Conservation (phyloP, 1,284 basidiomycete genomes). For the Cutaneotrichosporon arboriforme region DNA sequence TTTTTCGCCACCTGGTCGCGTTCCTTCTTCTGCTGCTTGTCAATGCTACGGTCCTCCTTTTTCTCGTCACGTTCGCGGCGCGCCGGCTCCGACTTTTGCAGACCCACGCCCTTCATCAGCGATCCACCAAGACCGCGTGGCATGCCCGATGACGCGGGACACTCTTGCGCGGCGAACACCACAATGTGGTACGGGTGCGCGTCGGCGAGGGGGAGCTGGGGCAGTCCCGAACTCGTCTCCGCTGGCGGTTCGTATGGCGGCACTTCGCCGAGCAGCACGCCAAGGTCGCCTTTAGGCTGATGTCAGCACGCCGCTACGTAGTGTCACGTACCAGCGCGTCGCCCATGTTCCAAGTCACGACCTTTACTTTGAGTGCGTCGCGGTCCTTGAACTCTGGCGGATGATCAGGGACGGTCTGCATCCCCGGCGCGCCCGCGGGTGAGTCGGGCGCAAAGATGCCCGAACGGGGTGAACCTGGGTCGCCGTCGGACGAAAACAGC, state of each 20-base stretch:
- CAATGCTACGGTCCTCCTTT: slow-evolving; percentile 20
- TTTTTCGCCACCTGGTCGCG: slow-evolving; percentile 22
- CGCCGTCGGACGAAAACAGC: slow-evolving; percentile 3
- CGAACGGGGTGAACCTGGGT: not conserved
- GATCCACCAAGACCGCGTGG: slow-evolving; percentile 46
- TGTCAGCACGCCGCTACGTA: not conserved
- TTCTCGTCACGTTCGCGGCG: slow-evolving; percentile 11
- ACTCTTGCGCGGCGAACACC: slow-evolving; percentile 52
- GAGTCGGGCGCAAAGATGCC: not conserved
- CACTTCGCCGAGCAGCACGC: slow-evolving; percentile 50
- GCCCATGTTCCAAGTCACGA: slow-evolving; percentile 54
- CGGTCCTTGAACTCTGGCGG: slow-evolving; percentile 20
- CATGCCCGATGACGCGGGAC: slow-evolving; percentile 45
- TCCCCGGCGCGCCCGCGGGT: not conserved
- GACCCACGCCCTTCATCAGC: slow-evolving; percentile 43
- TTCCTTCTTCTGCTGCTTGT: slow-evolving; percentile 5
- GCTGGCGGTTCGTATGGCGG: slow-evolving; percentile 43
- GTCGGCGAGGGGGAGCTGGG: slow-evolving; percentile 33
- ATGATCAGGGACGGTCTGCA: not conserved
- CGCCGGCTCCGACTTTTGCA: slow-evolving; percentile 30
- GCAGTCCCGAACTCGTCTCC: slow-evolving; percentile 13
- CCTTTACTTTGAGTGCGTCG: slow-evolving; percentile 50
- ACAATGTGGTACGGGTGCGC: slow-evolving; percentile 52
- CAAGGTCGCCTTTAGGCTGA: slow-evolving; percentile 51
- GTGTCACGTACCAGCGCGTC: slow-evolving; percentile 44